Conservation (phyloP, 768 basidiomycete species). For the Suillus variegatus region DNA sequence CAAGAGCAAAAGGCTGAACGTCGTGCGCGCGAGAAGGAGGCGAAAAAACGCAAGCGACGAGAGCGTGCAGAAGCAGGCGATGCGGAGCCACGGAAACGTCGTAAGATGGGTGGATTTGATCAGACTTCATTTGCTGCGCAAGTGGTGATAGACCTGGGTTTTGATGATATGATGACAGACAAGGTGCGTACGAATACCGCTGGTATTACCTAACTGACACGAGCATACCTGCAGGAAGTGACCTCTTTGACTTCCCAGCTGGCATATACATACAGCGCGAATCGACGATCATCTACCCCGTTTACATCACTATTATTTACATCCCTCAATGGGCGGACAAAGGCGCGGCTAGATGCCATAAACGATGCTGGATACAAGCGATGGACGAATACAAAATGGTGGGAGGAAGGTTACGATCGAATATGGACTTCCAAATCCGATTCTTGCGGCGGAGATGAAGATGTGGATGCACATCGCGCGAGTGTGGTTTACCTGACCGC, state of each 20-base stretch:
- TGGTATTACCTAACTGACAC: constrained; percentile 12
- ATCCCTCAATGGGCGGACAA: constrained; percentile 73
- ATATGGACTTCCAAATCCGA: constrained; percentile 51
- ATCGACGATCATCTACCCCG: constrained; percentile 69
- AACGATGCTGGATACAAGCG: constrained; percentile 70
- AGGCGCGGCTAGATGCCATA: constrained; percentile 61
- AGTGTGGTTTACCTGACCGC: constrained; percentile 91
- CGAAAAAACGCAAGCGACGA: constrained; percentile 72
- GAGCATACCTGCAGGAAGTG: constrained; percentile 66
- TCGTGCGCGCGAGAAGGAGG: constrained; percentile 74
- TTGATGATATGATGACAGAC: constrained; percentile 91
- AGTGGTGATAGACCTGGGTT: constrained; percentile 85
- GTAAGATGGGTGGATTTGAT: constrained; percentile 26
- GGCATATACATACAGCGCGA: constrained; percentile 88
- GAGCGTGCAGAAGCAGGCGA: constrained; percentile 62
- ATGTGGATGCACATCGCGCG: constrained; percentile 36
- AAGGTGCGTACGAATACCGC: constrained; percentile 55
- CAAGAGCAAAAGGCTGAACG: constrained; percentile 71
- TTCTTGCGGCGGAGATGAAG: constrained; percentile 8
- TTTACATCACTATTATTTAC: constrained; percentile 79
- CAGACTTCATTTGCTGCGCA: constrained; percentile 53
- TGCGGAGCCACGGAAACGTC: constrained; percentile 35
- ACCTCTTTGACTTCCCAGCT: constrained; percentile 87
- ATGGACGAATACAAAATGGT: constrained; percentile 87
- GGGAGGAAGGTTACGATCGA: constrained; percentile 69